Evolutionary conservation across 257 asterid genomes (phyloP).

Genomic region (Ehretia macrophylla): DNA sequence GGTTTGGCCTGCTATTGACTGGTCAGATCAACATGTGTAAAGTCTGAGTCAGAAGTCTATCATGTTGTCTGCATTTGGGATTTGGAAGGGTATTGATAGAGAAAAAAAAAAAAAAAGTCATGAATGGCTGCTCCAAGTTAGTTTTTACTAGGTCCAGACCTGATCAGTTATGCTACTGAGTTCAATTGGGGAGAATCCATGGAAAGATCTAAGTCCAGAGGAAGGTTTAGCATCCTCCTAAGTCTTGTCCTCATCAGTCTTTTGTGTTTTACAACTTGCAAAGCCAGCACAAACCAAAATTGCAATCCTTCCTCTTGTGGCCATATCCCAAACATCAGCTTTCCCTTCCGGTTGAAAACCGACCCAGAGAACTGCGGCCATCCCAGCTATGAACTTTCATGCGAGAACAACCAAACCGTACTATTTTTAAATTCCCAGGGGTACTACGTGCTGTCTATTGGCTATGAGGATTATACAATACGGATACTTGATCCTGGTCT

Average conservation of each 20-base stretch:
- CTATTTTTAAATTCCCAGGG: slow-evolving; percentile 11
- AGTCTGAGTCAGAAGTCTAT: too few species aligned
- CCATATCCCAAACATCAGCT: slow-evolving; percentile 21
- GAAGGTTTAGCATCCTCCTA: neutral
- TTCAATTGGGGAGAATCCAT: too few species aligned
- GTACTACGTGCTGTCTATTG: slow-evolving; percentile 25
- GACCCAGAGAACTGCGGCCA: slow-evolving; percentile 10
- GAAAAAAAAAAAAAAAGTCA: too few species aligned
- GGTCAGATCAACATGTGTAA: too few species aligned
- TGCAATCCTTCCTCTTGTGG: slow-evolving; percentile 34
- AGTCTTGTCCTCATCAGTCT: neutral
- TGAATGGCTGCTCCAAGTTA: too few species aligned
- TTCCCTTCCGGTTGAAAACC: slow-evolving; percentile 26
- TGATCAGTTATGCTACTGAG: too few species aligned
- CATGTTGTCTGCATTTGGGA: too few species aligned
- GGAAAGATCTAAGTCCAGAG: neutral
- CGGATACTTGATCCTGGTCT: slow-evolving; percentile 24
- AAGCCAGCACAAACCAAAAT: slow-evolving; percentile 2
- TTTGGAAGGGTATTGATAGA: too few species aligned
- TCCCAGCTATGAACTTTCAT: slow-evolving; percentile 22
- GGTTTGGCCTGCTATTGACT: too few species aligned
- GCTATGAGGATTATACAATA: slow-evolving; percentile 21
- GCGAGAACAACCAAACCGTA: slow-evolving; percentile 23
- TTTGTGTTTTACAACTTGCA: slow-evolving; percentile 1
- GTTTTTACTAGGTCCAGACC: too few species aligned